Base-by-base conservation (phyloP, 2,329 filamentous ascomycete species). In the Colletotrichum theobromicola region DNA sequence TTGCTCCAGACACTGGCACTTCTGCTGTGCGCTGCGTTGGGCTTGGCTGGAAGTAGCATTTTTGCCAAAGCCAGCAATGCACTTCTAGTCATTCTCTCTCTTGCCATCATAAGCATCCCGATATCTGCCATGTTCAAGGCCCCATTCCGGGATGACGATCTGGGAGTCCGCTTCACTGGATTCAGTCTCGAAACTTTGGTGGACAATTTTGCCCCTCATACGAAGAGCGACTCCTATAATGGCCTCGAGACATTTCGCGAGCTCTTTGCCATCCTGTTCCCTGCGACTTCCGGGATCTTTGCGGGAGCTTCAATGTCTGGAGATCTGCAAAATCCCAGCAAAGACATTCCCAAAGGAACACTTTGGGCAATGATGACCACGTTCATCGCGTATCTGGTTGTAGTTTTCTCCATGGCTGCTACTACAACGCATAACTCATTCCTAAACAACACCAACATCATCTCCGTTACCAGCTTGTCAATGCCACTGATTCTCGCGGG, bases 261-360 rank as follows among this genome's bases (percentile, higher is more conserved):
- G 77, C 86, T 97, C 10, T 98, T 98, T 84, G 95, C 95, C 4
- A 95, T 98, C 76, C 85, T 98, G 2, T 98, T 97, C 78, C 94
- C 95, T 46, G 88, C 88, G 26, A 90, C 88, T 2, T 89, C 85
- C 4, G 88, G 89, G 28, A 92, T 90, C 76, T 90, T 91, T 81
- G 89, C 91, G 74, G 95, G 95, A 21, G 95, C 95, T 8, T 96
- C 94, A 78, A 97, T 98, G 95, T 97, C 95, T 9, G 95, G 95
- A 21, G 95, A 98, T 81, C 84, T 98, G 64, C 93, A 90, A 76
- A 93, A 95, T 76, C 95, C 95, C 0, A 96, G 94, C 87, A 94
- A 93, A 82, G 91, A 94, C 2, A 98, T 98, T 67, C 95, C 95
- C 0, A 93, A 91, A 76, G 95, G 95, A n/a, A 97, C 95, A 0